Percentiles rank a stretch among this genome's conserved stretches.
Evolutionary conservation across 345 rosid genomes (phyloP).

Genomic region (Brassica napus): Da-Ae NC_063437.1:2264501-2265000

Average conservation of each 20-base stretch:
- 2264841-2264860: slow-evolving; percentile 60
- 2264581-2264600: neutral
- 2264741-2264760: slow-evolving; percentile 75
- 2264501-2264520: slow-evolving; percentile 67
- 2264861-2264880: slow-evolving; percentile 52
- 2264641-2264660: slow-evolving; percentile 70
- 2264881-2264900: slow-evolving; percentile 54
- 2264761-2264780: slow-evolving; percentile 70
- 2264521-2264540: slow-evolving; percentile 71
- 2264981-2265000: slow-evolving; percentile 50
- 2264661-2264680: slow-evolving; percentile 75
- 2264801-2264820: slow-evolving; percentile 75
- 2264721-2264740: slow-evolving; percentile 87
- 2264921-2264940: slow-evolving; percentile 56
- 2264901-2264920: slow-evolving; percentile 60
- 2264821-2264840: slow-evolving; percentile 63
- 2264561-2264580: slow-evolving; percentile 41
- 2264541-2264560: slow-evolving; percentile 72
- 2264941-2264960: slow-evolving; percentile 80
- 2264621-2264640: slow-evolving; percentile 35
- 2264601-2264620: slow-evolving; percentile 13
- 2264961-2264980: slow-evolving; percentile 59
- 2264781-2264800: slow-evolving; percentile 79
- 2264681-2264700: slow-evolving; percentile 59
- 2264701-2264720: slow-evolving; percentile 68